Percentiles rank a stretch among this genome's conserved stretches.
phyloP scores from a whole-genome alignment of 1,284 basidiomycete genomes.

The Malassezia globosa region DNA sequence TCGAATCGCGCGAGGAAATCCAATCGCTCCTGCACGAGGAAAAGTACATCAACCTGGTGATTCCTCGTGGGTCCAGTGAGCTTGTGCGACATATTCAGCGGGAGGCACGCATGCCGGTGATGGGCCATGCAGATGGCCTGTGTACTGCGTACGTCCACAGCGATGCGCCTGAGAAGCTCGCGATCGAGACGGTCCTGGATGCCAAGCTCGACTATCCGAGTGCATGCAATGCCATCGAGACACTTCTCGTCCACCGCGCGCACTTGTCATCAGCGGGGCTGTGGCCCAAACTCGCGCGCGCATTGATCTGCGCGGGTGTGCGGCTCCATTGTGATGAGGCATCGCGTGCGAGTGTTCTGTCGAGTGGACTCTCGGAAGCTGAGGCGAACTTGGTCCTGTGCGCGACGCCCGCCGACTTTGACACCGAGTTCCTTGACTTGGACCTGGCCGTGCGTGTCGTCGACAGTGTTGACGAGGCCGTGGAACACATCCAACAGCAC shows the following conservation, averaged over 20 bases:
- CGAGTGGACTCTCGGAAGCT: neutral
- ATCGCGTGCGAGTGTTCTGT: neutral
- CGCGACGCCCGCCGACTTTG: conserved; percentile 56
- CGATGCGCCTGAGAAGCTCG: conserved; percentile 64
- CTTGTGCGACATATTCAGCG: conserved; percentile 82
- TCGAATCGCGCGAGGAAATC: conserved; percentile 86
- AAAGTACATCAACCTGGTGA: conserved; percentile 87
- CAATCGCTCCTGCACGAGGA: conserved; percentile 74
- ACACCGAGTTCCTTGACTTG: conserved; percentile 63
- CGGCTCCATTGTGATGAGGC: conserved; percentile 65
- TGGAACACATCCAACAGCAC: conserved; percentile 79
- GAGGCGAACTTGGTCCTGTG: conserved; percentile 45
- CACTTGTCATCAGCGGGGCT: conserved; percentile 44
- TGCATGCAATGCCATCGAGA: conserved; percentile 89
- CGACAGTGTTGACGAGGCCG: conserved; percentile 61
- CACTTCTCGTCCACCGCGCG: conserved; percentile 68
- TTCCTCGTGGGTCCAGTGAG: conserved; percentile 84
- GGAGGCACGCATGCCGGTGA: conserved; percentile 82
- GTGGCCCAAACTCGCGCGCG: conserved; percentile 68
- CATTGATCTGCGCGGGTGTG: conserved; percentile 61
- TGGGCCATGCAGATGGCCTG: conserved; percentile 96
- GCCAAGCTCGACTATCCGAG: conserved; percentile 95
- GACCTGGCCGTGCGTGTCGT: conserved; percentile 61
- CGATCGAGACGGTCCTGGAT: conserved; percentile 70
- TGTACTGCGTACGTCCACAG: conserved; percentile 83